Percentiles rank a stretch among this genome's conserved stretches.
Evolutionary conservation across 352 stramenopile species (phyloP).

Genomic region (Phytophthora pistaciae): DNA sequence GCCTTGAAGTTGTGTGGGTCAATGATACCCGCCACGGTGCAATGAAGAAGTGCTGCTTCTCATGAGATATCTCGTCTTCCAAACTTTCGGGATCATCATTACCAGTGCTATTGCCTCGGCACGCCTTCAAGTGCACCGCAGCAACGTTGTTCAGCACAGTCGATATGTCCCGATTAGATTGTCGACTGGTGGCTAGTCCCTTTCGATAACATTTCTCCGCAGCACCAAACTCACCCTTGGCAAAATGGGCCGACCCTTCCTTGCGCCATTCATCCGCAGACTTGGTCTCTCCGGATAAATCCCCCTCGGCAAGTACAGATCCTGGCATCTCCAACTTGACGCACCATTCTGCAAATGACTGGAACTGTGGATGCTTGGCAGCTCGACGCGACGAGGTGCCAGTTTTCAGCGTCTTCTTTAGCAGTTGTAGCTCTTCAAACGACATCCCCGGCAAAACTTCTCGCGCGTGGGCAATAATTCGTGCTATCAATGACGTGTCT

Average conservation of each 20-base stretch:
- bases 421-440: constrained; percentile 9
- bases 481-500: neutral
- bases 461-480: constrained; percentile 7
- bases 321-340: neutral
- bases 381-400: neutral
- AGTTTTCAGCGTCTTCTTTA: neutral
- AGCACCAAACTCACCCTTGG: neutral
- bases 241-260: constrained; percentile 22
- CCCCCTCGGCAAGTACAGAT: constrained; percentile 1
- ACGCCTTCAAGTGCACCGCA: constrained; percentile 24
- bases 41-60: constrained; percentile 32
- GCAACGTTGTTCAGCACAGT: constrained; percentile 39
- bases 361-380: neutral
- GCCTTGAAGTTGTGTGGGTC: constrained; percentile 38
- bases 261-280: constrained; percentile 21
- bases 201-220: constrained; percentile 29
- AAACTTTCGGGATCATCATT: neutral
- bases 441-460: constrained; percentile 3
- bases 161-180: constrained; percentile 14
- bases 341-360: constrained; percentile 31
- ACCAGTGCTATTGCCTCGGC: neutral
- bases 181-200: constrained; percentile 4
- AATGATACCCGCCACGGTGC: constrained; percentile 35
- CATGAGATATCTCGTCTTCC: neutral
- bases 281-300: neutral